Evolutionary conservation across 345 rosid genomes (phyloP).

Genomic region (Hypericum perforatum): DNA sequence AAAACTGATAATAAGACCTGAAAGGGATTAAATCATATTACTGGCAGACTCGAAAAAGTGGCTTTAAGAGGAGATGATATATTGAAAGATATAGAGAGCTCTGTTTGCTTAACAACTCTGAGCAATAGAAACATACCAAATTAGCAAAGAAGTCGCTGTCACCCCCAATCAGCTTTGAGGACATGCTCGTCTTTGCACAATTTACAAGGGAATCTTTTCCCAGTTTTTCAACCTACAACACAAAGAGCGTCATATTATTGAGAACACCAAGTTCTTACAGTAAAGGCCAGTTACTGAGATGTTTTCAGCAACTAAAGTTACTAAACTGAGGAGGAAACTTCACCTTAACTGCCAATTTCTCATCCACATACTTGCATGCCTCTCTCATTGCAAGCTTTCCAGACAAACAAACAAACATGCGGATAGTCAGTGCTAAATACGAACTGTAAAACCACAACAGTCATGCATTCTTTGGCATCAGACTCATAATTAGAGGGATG

Average conservation of each 20-base stretch:
- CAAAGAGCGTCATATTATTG: not conserved
- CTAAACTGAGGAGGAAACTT: conserved; percentile 15
- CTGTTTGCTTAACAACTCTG: not conserved
- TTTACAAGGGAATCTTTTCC: conserved; percentile 83
- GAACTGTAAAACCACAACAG: not conserved
- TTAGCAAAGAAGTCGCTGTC: conserved; percentile 93
- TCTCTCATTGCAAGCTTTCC: conserved; percentile 97
- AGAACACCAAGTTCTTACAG: not conserved
- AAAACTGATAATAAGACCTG: too few species aligned
- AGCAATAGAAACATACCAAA: conserved; percentile 43
- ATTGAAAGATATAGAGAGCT: not conserved
- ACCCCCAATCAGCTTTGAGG: conserved; percentile 83
- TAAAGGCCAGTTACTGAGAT: not conserved
- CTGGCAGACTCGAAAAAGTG: too few species aligned
- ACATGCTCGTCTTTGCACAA: conserved; percentile 98
- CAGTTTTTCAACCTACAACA: conserved; percentile 74
- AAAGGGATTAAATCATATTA: too few species aligned
- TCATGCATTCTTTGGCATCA: too few species aligned
- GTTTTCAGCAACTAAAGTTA: not conserved
- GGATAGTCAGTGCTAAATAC: not conserved
- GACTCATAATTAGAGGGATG: too few species aligned
- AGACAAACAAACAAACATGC: not conserved
- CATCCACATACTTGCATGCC: conserved; percentile 87
- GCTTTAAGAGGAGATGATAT: too few species aligned
- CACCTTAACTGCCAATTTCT: conserved; percentile 79